These are phyloP conservation scores for Pestalotiopsis sp. DNA, from an alignment of 2,329 filamentous ascomycete genomes.

Conservation along the genomic window DNA sequence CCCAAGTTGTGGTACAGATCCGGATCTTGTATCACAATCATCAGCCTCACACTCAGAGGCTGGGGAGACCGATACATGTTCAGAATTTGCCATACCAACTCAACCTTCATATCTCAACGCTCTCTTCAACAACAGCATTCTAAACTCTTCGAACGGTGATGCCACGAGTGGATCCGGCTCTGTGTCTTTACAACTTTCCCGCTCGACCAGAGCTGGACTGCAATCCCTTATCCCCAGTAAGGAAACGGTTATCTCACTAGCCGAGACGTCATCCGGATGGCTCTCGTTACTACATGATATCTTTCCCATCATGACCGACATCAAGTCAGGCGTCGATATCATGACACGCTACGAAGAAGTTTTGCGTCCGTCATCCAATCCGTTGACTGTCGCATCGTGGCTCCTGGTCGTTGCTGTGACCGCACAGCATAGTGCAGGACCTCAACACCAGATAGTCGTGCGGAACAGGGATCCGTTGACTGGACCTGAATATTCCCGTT, in stretches of 20 bases:
- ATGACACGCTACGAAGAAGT: not conserved
- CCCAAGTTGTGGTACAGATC: not conserved
- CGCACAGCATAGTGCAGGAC: not conserved
- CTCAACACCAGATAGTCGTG: not conserved
- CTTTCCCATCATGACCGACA: not conserved
- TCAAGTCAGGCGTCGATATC: conserved; percentile 1
- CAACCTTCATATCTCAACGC: not conserved
- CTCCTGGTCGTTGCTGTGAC: not conserved
- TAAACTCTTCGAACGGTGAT: not conserved
- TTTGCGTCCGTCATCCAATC: not conserved
- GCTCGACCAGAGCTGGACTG: not conserved
- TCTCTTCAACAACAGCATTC: conserved; percentile 5
- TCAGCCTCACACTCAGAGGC: not conserved
- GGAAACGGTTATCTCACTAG: not conserved
- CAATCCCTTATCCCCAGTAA: not conserved
- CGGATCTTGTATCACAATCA: not conserved
- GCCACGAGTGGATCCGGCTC: not conserved
- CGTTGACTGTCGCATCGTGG: not conserved
- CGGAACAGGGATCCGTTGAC: not conserved
- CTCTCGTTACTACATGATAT: not conserved
- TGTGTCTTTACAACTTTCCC: not conserved
- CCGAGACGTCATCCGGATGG: not conserved
- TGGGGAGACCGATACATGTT: not conserved
- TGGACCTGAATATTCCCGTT: not conserved
- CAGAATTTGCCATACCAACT: not conserved